A percentile compares a stretch with the other conserved stretches of the same genome.
phyloP scores from a whole-genome alignment of 768 basidiomycete genomes.

The Chalciporus piperatus region DNA sequence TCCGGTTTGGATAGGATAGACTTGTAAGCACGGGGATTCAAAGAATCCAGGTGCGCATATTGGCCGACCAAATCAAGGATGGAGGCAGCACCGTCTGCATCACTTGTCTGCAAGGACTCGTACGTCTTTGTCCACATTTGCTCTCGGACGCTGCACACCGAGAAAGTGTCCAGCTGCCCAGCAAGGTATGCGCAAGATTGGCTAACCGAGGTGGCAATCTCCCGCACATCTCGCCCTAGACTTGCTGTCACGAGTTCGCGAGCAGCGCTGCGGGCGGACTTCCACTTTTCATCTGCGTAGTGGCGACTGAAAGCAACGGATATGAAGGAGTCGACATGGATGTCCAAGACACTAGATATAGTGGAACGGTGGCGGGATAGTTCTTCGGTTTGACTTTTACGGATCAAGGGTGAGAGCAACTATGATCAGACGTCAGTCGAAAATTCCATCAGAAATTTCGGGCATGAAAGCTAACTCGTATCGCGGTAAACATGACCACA shows the following conservation, averaged over 20 bases:
- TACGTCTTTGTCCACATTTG: constrained; percentile 72
- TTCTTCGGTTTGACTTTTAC: constrained; percentile 32
- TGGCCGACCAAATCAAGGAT: constrained; percentile 58
- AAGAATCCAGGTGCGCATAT: constrained; percentile 62
- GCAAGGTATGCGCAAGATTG: constrained; percentile 35
- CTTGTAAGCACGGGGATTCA: constrained; percentile 53
- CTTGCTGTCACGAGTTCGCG: constrained; percentile 39
- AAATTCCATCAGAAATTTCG: neutral
- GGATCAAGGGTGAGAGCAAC: constrained; percentile 34
- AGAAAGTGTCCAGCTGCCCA: constrained; percentile 28
- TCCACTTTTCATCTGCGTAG: constrained; percentile 42
- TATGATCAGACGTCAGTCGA: constrained; percentile 16
- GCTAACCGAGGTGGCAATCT: constrained; percentile 30
- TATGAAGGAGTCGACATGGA: constrained; percentile 48
- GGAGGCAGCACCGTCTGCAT: constrained; percentile 55
- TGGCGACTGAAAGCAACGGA: constrained; percentile 43
- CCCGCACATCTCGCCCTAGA: constrained; percentile 34
- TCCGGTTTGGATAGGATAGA: constrained; percentile 32
- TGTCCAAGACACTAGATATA: constrained; percentile 42
- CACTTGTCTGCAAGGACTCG: constrained; percentile 52
- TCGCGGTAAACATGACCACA: constrained; percentile 54
- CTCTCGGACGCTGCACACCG: constrained; percentile 43
- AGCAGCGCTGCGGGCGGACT: constrained; percentile 37
- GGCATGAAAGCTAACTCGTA: constrained; percentile 50
- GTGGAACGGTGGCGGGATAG: constrained; percentile 25